phyloP scores from a whole-genome alignment of 257 asterid species.

The Linaria vulgaris region DNA sequence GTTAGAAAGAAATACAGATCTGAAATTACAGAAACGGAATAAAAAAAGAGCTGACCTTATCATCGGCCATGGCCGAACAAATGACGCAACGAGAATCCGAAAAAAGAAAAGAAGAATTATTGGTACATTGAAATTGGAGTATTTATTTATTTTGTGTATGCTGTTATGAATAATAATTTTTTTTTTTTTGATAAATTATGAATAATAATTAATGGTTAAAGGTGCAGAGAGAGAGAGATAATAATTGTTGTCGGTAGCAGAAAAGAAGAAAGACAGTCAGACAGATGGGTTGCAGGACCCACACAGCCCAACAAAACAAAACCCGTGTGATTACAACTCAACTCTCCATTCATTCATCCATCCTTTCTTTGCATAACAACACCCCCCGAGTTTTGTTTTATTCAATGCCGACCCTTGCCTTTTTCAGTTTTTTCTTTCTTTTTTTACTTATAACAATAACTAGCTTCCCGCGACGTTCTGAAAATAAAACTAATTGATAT shows the following conservation, averaged over 20 bases:
- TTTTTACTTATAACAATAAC: too few relatives aligned
- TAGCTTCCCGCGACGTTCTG: too few relatives aligned
- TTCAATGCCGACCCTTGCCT: too few relatives aligned
- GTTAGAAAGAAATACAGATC: slow-evolving; percentile 28
- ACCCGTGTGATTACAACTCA: slow-evolving; percentile 72
- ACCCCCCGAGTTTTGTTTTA: too few relatives aligned
- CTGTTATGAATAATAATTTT: too few relatives aligned
- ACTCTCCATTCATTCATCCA: slow-evolving; percentile 9
- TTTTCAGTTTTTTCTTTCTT: too few relatives aligned
- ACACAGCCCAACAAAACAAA: slow-evolving; percentile 47
- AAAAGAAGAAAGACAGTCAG: slow-evolving; percentile 34
- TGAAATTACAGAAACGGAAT: slow-evolving; percentile 7
- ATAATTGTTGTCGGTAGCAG: slow-evolving; percentile 72
- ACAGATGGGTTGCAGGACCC: slow-evolving; percentile 46
- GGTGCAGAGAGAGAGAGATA: too few relatives aligned
- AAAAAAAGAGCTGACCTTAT: slow-evolving; percentile 36
- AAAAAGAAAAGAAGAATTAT: slow-evolving; percentile 19
- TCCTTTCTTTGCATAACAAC: too few relatives aligned
- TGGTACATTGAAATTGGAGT: slow-evolving; percentile 20
- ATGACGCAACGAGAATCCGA: slow-evolving; percentile 16
- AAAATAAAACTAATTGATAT: too few relatives aligned
- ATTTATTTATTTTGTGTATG: slow-evolving; percentile 17
- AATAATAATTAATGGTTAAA: slow-evolving; percentile 19
- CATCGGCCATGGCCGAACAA: slow-evolving; percentile 43
- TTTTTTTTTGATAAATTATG: too few relatives aligned